A percentile compares a stretch with the other conserved stretches of the same genome.
Conservation (phyloP, 2,329 filamentous ascomycete species). For the Alternaria dauci region DNA sequence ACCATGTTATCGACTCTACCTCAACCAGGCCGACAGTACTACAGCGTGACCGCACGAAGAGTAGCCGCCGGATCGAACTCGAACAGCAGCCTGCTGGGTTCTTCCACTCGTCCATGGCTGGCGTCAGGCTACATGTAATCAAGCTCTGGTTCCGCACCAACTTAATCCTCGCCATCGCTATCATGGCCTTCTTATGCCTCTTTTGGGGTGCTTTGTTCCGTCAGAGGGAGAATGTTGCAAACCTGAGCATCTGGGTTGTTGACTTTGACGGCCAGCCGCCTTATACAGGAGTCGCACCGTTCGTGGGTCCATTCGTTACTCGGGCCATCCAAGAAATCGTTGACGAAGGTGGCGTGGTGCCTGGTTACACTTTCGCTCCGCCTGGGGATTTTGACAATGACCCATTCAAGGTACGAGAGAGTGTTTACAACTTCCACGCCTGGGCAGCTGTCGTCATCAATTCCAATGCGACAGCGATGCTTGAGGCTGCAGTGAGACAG, state of each 20-base stretch:
- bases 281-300: conserved; percentile 55
- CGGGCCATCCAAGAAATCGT: conserved; percentile 55
- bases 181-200: conserved; percentile 37
- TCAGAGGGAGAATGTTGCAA: conserved; percentile 30
- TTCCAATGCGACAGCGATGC: conserved; percentile 66
- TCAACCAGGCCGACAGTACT: conserved; percentile 21
- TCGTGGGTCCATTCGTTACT: conserved; percentile 65
- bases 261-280: conserved; percentile 68
- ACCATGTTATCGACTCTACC: conserved; percentile 17
- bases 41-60: conserved; percentile 29
- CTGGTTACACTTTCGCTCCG: conserved; percentile 61
- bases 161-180: conserved; percentile 35
- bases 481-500: conserved; percentile 61
- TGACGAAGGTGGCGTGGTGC: conserved; percentile 42
- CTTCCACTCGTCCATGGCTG: conserved; percentile 43
- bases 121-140: conserved; percentile 41
- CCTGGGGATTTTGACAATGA: conserved; percentile 63
- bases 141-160: conserved; percentile 41
- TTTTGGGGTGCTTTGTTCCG: conserved; percentile 44
- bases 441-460: conserved; percentile 71
- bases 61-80: conserved; percentile 23
- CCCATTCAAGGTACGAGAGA: conserved; percentile 64
- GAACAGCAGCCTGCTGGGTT: conserved; percentile 34
- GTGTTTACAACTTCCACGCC: conserved; percentile 65
- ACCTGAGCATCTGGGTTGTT: conserved; percentile 65